These are phyloP conservation scores for Boletellus ananas DNA, from an alignment of 768 basidiomycete species.

Conservation along the genomic window DNA sequence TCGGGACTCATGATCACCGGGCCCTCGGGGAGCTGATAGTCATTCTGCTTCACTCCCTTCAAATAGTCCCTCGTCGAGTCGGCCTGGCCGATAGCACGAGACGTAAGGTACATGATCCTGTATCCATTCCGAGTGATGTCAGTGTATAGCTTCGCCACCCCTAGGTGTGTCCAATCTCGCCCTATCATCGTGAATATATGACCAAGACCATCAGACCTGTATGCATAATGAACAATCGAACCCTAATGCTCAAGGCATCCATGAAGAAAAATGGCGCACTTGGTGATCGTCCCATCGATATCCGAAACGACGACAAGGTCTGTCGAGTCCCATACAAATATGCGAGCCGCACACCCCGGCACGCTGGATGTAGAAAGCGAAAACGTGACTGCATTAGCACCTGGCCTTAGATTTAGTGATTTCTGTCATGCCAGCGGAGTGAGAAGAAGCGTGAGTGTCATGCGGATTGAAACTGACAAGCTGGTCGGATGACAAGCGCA, in stretches of 20 bases:
- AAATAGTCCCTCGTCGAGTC: constrained; percentile 95
- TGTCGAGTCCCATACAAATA: constrained; percentile 94
- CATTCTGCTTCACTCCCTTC: constrained; percentile 90
- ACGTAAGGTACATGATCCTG: constrained; percentile 97
- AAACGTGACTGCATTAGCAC: constrained; percentile 90
- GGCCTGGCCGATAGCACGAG: constrained; percentile 95
- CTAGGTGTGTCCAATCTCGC: constrained; percentile 96
- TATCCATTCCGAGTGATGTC: constrained; percentile 95
- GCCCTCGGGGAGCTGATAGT: constrained; percentile 95
- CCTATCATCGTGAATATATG: constrained; percentile 98
- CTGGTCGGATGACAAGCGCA: constrained; percentile 92
- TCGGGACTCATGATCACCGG: constrained; percentile 99
- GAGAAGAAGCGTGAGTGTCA: not conserved
- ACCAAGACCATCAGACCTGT: constrained; percentile 90
- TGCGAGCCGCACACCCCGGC: constrained; percentile 83
- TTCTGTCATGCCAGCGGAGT: constrained; percentile 47
- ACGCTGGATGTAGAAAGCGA: constrained; percentile 81
- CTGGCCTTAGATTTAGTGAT: constrained; percentile 77
- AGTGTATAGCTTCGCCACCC: constrained; percentile 95
- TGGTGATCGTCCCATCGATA: constrained; percentile 98
- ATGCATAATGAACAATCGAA: not conserved
- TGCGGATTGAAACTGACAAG: constrained; percentile 50
- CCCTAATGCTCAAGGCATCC: not conserved
- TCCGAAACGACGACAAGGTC: constrained; percentile 92
- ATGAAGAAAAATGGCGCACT: constrained; percentile 48